These are phyloP conservation scores for Phytophthora constricta DNA, from an alignment of 352 stramenopile genomes.

Conservation along the genomic window DNA sequence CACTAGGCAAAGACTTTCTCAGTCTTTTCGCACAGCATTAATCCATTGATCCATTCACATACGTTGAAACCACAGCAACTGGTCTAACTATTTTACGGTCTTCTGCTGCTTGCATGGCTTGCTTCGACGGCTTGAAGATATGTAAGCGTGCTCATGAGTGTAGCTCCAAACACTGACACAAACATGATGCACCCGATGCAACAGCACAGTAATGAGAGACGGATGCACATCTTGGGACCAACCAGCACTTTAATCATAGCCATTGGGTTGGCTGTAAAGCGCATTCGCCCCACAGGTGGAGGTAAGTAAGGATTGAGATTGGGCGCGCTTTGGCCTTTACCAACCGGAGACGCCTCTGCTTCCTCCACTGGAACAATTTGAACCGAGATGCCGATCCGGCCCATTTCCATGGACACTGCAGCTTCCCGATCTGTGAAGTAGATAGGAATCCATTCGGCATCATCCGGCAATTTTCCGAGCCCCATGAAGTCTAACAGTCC, in stretches of 20 bases:
- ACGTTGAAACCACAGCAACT: too few relatives aligned
- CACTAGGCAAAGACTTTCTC: conserved; percentile 77
- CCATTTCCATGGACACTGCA: conserved; percentile 71
- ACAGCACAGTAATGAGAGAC: conserved; percentile 54
- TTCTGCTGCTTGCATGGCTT: conserved; percentile 5
- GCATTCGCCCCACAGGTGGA: conserved; percentile 85
- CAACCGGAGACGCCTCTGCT: conserved; percentile 71
- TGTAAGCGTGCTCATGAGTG: conserved; percentile 80
- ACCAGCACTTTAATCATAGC: conserved; percentile 81
- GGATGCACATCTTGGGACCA: conserved; percentile 62
- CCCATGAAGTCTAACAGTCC: conserved; percentile 76
- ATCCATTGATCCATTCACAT: not conserved
- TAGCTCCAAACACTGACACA: conserved; percentile 70
- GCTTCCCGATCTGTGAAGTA: conserved; percentile 80
- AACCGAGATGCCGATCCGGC: conserved; percentile 62
- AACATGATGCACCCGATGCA: conserved; percentile 70
- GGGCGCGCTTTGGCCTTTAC: conserved; percentile 80
- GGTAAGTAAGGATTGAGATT: conserved; percentile 93
- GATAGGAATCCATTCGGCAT: conserved; percentile 80
- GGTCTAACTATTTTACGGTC: too few relatives aligned
- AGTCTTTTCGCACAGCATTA: conserved; percentile 84
- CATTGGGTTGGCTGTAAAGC: conserved; percentile 84
- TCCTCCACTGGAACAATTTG: conserved; percentile 90
- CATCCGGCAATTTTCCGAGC: conserved; percentile 74
- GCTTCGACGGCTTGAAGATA: conserved; percentile 51